phyloP scores from a whole-genome alignment of 2,329 filamentous ascomycete species.

The Fonsecaea pedrosoi region DNA sequence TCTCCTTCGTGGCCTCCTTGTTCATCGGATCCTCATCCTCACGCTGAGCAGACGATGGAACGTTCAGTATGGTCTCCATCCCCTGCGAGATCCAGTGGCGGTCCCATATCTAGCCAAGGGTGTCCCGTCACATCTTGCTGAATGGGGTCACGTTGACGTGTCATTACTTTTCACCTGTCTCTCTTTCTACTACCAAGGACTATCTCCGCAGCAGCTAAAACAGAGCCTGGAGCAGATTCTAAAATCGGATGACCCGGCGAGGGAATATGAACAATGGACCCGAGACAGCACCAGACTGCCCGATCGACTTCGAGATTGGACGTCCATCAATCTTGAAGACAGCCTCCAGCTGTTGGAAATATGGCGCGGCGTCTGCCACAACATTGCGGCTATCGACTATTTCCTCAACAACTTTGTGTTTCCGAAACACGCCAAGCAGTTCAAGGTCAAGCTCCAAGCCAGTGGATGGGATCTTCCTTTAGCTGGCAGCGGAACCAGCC shows the following conservation, averaged over 20 bases:
- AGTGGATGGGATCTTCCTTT: conserved; percentile 71
- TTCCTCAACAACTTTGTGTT: conserved; percentile 67
- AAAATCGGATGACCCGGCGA: conserved; percentile 58
- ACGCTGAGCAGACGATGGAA: conserved; percentile 66
- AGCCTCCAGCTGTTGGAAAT: conserved; percentile 56
- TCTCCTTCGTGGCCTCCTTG: conserved; percentile 58
- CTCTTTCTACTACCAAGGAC: conserved; percentile 63
- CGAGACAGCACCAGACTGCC: conserved; percentile 46
- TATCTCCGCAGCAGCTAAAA: conserved; percentile 59
- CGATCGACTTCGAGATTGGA: conserved; percentile 50
- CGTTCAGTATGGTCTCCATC: conserved; percentile 68
- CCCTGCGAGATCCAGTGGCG: conserved; percentile 59
- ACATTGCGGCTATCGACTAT: conserved; percentile 66
- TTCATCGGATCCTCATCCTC: conserved; percentile 61
- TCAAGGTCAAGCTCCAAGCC: conserved; percentile 66
- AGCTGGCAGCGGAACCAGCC: conserved; percentile 58
- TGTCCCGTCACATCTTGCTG: conserved; percentile 60
- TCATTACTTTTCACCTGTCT: conserved; percentile 64
- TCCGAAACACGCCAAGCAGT: conserved; percentile 67
- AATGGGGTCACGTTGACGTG: conserved; percentile 69
- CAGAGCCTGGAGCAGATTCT: conserved; percentile 56
- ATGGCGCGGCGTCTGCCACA: conserved; percentile 61
- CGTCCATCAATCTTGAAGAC: conserved; percentile 67
- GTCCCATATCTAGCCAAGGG: conserved; percentile 69
- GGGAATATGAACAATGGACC: conserved; percentile 54